Conservation (phyloP, 257 asterid species). For the Petunia secreta region DNA sequence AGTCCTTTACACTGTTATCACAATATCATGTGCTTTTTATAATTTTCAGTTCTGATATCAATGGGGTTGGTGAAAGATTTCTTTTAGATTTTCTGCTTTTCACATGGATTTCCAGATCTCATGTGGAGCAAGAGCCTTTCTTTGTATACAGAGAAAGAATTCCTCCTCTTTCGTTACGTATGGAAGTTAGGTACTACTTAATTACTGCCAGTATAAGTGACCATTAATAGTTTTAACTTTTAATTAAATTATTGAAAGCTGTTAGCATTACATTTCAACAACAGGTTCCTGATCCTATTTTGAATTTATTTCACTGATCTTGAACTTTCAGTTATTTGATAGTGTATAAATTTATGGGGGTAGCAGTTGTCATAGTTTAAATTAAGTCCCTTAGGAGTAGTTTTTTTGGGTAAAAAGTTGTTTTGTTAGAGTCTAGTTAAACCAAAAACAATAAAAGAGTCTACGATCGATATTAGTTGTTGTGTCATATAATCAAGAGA, state of each 20-base stretch:
- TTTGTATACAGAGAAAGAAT: background rate
- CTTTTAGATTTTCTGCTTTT: conserved; percentile 36
- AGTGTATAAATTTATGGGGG: background rate
- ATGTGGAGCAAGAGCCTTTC: background rate
- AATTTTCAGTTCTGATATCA: conserved; percentile 25
- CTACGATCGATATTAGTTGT: too few relatives aligned
- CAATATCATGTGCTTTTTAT: background rate
- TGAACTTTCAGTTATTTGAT: background rate
- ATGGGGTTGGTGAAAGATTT: conserved; percentile 52
- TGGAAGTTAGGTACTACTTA: background rate
- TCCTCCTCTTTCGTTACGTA: background rate
- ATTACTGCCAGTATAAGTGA: background rate
- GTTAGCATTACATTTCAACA: too few relatives aligned
- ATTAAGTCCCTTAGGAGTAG: background rate
- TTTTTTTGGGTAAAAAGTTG: background rate
- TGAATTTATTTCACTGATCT: background rate
- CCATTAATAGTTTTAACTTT: too few relatives aligned
- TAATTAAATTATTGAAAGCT: too few relatives aligned
- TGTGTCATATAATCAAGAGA: too few relatives aligned
- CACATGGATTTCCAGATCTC: conserved; percentile 3
- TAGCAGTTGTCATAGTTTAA: background rate
- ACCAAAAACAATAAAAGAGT: too few relatives aligned
- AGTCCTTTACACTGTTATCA: background rate
- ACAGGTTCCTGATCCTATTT: background rate
- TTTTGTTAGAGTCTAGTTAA: background rate